Base-by-base conservation (phyloP, 108 stramenopile species). In the Skeletonema potamos region DNA sequence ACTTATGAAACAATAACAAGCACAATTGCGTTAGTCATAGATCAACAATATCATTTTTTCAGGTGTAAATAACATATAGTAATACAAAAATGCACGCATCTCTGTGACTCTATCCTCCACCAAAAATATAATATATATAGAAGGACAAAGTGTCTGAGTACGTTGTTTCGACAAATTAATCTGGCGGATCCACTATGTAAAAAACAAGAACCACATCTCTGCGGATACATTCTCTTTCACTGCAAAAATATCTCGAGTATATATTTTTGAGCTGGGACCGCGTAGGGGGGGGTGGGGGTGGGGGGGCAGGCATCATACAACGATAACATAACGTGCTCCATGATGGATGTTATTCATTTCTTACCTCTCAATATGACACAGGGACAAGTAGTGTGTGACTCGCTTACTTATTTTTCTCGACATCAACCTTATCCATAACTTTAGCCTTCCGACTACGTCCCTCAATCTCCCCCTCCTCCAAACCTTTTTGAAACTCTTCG, bases 401-500 rank as follows among this genome's bases (percentile, higher is more conserved):
- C n/a, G n/a, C n/a, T n/a, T n/a, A n/a, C n/a, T 63, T n/a, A n/a
- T n/a, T n/a, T 9, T 81, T 79, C 15, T 80, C 79, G 7, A 68
- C 54, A 11, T 63, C 77, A 9, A 82, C 77, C 6, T 58, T 33
- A 24, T 89, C 76, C 81, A 91, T 88, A 28, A 58, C 51, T 81
- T 89, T 88, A 17, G 92, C 92, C 70, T 88, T 92, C 22, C 81
- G 70, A 17, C 86, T 61, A 54, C 84, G 70, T 6, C 84, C 85
- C 66, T 89, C 82, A 55, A 69, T 71, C 65, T 90, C 89, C 6
- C 88, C 89, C 71, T 92, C 90, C 54, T 89, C 85, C 41, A 90
- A 41, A 0, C 92, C 92, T 83, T 90, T 90, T 57, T 84, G 73
- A 77, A 94, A 94, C 54, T 92, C 90, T 51, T 89, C 84, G 9